Base-by-base conservation (phyloP, 495 filamentous ascomycete genomes). In the Friedmanniomyces simplex region DNA sequence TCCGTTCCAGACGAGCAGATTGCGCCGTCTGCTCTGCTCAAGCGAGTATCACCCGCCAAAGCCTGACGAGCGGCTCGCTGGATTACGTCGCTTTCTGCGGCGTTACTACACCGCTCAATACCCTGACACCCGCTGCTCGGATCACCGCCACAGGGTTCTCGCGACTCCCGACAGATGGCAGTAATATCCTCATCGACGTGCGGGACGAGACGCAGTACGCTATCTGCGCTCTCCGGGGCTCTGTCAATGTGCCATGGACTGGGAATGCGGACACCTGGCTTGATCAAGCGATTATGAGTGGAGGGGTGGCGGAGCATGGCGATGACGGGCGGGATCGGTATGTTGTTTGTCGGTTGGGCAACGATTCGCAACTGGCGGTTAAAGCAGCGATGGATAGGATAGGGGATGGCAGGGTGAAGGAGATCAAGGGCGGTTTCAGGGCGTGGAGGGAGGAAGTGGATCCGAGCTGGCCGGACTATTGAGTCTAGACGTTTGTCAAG, bases 31-130 rank as follows among this genome's bases (percentile, higher is more conserved):
- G 91, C 68, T 87, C 86, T 0, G 72, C 77, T 1, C 67, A 73
- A 30, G 71, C 81, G 0, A 80, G 72, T 0, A 75, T 95, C 2
- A 85, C 82, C 0, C 61, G 80, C 28, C 76, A 82, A 21, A 79
- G 77, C 11, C 72, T 95, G 21, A 72, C 61, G 28, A 77, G 76
- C 0, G 86, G 86, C 1, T 80, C 76, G 6, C 74, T 84, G 16
- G 86, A 94, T 65, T 95, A 95, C 67, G 79, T 81, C 0, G 79
- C 81, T 50, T 94, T 95, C 66, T 96, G 90, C 69, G 86, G 88
- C 5, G 65, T 72, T 10, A 64, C 73, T 0, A 67, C 54, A 22
- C 72, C 78, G 0, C 72, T 79, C 13, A 72, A 76, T 16, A 53
- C 82, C 6, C 72, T 91, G 8, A 66, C 67, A 4, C 69, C 78